Base-by-base conservation (phyloP, 176 grass and related monocot genomes). In the Thinopyrum elongatum region DNA sequence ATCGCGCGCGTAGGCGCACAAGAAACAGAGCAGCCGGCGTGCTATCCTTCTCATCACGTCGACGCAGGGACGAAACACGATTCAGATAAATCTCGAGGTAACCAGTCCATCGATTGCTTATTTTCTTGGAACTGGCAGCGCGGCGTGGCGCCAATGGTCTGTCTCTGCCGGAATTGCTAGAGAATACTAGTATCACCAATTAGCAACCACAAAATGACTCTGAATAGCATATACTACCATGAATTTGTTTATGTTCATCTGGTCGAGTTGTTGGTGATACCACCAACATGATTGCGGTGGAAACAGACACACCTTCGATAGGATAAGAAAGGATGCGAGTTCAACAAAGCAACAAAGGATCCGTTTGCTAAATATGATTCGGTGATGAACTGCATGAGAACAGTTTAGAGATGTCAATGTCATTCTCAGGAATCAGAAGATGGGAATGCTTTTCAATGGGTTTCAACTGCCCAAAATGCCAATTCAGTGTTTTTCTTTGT, bases 51-150 rank as follows among this genome's bases (percentile, higher is more conserved):
- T 42, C 13, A 19, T 49, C 47, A 10, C 16, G 25, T 31, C 12
- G 31, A 51, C 11, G 3, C 10, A 7, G 33, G 6, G 61, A 36
- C n/a, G n/a, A 66, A 21, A 16, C n/a, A 29, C 23, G 46, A 38
- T 14, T 31, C 59, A 3, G 59, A 75, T 9, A 87, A 83, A 23
- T 6, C 16, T 1, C 19, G 26, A 87, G 89, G 89, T 90, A 53
- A 75, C 0, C 8, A n/a, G 16, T 6, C 21, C 3, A 10, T 21
- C 3, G 7, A 22, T 16, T 17, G 0, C 26, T 6, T 77, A 21
- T 12, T 39, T 7, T 36, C 5, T 66, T 49, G 2, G 26, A 26
- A 13, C 73, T 27, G 0, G 34, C 41, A 1, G 6, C 13, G 44
- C 3, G 13, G 13, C 9, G 2, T n/a, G 67, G 36, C 36, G 12